phyloP scores from a whole-genome alignment of 768 basidiomycete genomes.

The Pleurotus cornucopiae region DNA sequence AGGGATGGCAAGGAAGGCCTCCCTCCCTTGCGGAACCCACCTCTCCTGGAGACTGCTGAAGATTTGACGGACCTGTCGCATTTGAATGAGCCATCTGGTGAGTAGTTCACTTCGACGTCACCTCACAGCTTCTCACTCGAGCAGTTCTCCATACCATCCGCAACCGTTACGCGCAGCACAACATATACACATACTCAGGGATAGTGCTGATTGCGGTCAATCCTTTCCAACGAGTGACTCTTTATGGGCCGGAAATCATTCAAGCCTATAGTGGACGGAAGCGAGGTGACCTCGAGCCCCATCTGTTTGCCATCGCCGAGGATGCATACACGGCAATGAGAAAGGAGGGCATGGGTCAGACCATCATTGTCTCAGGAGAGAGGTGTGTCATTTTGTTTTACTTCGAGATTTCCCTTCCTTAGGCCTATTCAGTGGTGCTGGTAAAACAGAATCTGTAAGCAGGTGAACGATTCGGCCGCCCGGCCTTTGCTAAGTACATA shows the following conservation, averaged over 20 bases:
- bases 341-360: constrained; percentile 90
- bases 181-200: constrained; percentile 98
- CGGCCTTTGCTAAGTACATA: constrained; percentile 1
- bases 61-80: constrained; percentile 97
- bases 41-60: constrained; percentile 92
- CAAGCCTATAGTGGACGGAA: constrained; percentile 92
- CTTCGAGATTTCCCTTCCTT: constrained; percentile 10
- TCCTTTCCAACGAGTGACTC: constrained; percentile 94
- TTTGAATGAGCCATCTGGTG: constrained; percentile 96
- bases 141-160: constrained; percentile 94
- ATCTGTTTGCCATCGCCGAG: constrained; percentile 98
- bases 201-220: constrained; percentile 99
- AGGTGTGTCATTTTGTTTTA: constrained; percentile 50
- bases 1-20: constrained; percentile 75
- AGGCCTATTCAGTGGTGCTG: constrained; percentile 76
- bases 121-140: constrained; percentile 3
- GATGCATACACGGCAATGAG: constrained; percentile 99
- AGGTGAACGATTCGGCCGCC: background rate
- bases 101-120: constrained; percentile 16
- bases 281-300: constrained; percentile 94
- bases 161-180: constrained; percentile 94
- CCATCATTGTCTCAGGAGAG: constrained; percentile 98
- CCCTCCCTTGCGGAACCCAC: constrained; percentile 95
- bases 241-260: constrained; percentile 96
- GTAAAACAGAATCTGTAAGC: constrained; percentile 94